phyloP scores from a whole-genome alignment of 2,329 filamentous ascomycete genomes.

The Botrytis fragariae region DNA sequence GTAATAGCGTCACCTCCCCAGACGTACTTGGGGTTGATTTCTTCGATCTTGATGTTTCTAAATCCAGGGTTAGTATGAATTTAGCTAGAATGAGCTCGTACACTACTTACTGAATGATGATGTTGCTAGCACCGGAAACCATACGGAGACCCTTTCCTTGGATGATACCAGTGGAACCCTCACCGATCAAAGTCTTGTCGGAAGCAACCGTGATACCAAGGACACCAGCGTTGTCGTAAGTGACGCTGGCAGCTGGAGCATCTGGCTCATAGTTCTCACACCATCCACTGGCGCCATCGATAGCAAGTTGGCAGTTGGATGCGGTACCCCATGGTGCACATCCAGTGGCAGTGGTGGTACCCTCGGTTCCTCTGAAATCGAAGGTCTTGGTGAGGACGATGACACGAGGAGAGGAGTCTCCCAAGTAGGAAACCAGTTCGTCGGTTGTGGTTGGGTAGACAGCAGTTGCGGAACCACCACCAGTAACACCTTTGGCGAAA shows the following conservation, averaged over 20 bases:
- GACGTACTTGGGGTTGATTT: constrained; percentile 41
- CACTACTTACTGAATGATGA: constrained; percentile 27
- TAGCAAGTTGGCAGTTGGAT: constrained; percentile 48
- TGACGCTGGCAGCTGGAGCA: constrained; percentile 20
- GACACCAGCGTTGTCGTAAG: constrained; percentile 32
- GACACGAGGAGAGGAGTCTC: constrained; percentile 35
- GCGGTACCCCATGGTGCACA: constrained; percentile 40
- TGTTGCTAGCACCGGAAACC: constrained; percentile 32
- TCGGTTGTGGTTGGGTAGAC: constrained; percentile 53
- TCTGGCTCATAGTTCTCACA: not conserved
- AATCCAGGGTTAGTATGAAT: not conserved
- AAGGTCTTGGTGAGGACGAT: constrained; percentile 58
- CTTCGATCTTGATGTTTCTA: constrained; percentile 33
- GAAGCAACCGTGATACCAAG: constrained; percentile 31
- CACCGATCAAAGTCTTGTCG: constrained; percentile 36
- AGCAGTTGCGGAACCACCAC: constrained; percentile 54
- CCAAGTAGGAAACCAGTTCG: constrained; percentile 51
- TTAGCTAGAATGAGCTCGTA: not conserved
- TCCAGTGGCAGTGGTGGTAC: constrained; percentile 24
- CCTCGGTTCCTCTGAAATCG: constrained; percentile 52
- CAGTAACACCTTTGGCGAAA: constrained; percentile 55
- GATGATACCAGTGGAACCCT: constrained; percentile 34
- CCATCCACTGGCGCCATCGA: constrained; percentile 43
- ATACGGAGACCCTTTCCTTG: constrained; percentile 36
- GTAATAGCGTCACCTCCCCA: constrained; percentile 43